Evolutionary conservation across 2,329 filamentous ascomycete species (phyloP).

Genomic region (Aspergillus fischeri): DNA sequence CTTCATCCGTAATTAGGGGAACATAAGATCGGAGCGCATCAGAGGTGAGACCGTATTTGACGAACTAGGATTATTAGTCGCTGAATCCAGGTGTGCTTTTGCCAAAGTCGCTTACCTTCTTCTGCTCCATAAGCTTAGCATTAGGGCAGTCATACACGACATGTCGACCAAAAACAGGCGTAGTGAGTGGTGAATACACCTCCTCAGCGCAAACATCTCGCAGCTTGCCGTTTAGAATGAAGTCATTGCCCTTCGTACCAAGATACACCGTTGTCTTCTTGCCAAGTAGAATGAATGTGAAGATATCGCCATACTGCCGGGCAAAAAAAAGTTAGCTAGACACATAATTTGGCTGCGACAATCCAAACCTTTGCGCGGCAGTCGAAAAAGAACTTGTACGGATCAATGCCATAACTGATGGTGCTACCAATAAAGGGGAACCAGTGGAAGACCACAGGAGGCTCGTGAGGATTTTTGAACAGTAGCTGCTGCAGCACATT

Average conservation of each 20-base stretch:
- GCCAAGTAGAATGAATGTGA: conserved; percentile 82
- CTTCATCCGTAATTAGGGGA: conserved; percentile 70
- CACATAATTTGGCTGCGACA: background rate
- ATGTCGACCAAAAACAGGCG: conserved; percentile 72
- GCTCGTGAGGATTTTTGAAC: conserved; percentile 76
- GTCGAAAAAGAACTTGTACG: conserved; percentile 60
- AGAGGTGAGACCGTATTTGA: conserved; percentile 61
- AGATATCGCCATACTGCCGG: conserved; percentile 74
- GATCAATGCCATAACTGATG: conserved; percentile 87
- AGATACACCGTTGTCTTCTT: conserved; percentile 85
- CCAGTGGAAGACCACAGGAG: conserved; percentile 63
- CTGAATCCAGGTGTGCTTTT: background rate
- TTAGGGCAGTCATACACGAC: conserved; percentile 91
- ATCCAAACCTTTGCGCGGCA: conserved; percentile 66
- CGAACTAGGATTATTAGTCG: conserved; percentile 44
- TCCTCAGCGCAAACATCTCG: conserved; percentile 89
- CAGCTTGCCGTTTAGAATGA: conserved; percentile 85
- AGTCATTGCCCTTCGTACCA: conserved; percentile 79
- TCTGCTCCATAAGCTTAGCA: conserved; percentile 91
- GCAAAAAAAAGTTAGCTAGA: background rate
- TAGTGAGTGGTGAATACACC: conserved; percentile 73
- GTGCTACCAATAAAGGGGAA: conserved; percentile 79
- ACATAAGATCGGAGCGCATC: conserved; percentile 68
- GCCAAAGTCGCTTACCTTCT: conserved; percentile 63
- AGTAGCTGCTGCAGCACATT: conserved; percentile 79